Conservation (phyloP, 306 rosid genomes). For the Pyrus bretschneideri region DNA sequence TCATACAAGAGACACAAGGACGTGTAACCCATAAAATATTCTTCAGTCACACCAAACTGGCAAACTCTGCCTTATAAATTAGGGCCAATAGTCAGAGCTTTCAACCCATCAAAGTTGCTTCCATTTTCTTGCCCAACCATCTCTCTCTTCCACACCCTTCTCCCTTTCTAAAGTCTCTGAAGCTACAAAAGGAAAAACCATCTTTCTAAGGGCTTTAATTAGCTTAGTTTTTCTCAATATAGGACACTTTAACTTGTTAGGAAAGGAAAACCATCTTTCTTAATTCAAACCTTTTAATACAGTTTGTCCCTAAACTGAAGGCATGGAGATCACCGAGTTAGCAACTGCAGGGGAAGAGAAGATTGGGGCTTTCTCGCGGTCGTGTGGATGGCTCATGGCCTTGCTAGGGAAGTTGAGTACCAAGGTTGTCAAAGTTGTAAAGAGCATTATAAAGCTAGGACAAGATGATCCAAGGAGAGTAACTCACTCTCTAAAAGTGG, state of each 20-base stretch:
- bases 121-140: slow-evolving; percentile 26
- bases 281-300: background rate
- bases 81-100: background rate
- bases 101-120: slow-evolving; percentile 5
- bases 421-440: slow-evolving; percentile 28
- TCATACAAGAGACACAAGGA: slow-evolving; percentile 33
- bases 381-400: slow-evolving; percentile 19
- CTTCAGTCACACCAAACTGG: background rate
- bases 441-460: slow-evolving; percentile 49
- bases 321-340: slow-evolving; percentile 47
- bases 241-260: background rate
- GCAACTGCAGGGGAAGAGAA: slow-evolving; percentile 14
- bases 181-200: slow-evolving; percentile 7
- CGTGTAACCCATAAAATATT: slow-evolving; percentile 31
- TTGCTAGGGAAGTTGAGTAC: slow-evolving; percentile 31
- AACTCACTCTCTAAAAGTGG: slow-evolving; percentile 83
- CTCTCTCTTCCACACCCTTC: slow-evolving; percentile 1
- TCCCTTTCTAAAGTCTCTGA: background rate
- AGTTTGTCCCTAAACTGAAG: background rate
- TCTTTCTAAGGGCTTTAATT: background rate
- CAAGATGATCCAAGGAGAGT: slow-evolving; percentile 85
- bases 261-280: background rate
- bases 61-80: slow-evolving; percentile 35
- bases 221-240: background rate
- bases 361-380: slow-evolving; percentile 5